Conservation (phyloP, 257 asterid species). For the Oldenlandia corymbosa region DNA sequence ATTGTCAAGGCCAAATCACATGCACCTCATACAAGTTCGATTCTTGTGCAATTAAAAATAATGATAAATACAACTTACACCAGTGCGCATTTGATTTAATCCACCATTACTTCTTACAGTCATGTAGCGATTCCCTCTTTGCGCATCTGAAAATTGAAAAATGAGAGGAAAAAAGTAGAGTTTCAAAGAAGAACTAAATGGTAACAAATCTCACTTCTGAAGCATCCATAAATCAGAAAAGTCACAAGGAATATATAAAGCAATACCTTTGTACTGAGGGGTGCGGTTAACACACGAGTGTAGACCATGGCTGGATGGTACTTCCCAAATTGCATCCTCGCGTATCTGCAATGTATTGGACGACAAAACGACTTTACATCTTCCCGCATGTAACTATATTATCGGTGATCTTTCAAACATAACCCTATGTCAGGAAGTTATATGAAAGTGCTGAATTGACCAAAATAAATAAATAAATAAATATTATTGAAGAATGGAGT, state of each 20-base stretch:
- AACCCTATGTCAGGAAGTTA: background rate
- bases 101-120: constrained; percentile 94
- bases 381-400: background rate
- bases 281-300: constrained; percentile 64
- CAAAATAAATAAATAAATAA: background rate
- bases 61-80: constrained; percentile 42
- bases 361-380: constrained; percentile 1
- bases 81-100: constrained; percentile 92
- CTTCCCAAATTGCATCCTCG: constrained; percentile 55
- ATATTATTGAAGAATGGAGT: background rate
- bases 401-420: background rate
- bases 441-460: too few relatives aligned
- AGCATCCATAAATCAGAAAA: background rate
- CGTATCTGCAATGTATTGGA: constrained; percentile 35
- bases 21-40: background rate
- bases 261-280: constrained; percentile 58
- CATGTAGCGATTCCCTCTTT: constrained; percentile 56
- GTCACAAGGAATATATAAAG: constrained; percentile 17
- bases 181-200: constrained; percentile 5
- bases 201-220: background rate
- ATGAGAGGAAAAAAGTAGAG: constrained; percentile 1
- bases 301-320: constrained; percentile 52
- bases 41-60: background rate
- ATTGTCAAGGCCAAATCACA: background rate
- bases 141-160: constrained; percentile 42